A percentile compares a stretch with the other conserved stretches of the same genome.
Evolutionary conservation across 2,329 filamentous ascomycete genomes (phyloP).

Genomic region (Stemphylium vesicarium): DNA sequence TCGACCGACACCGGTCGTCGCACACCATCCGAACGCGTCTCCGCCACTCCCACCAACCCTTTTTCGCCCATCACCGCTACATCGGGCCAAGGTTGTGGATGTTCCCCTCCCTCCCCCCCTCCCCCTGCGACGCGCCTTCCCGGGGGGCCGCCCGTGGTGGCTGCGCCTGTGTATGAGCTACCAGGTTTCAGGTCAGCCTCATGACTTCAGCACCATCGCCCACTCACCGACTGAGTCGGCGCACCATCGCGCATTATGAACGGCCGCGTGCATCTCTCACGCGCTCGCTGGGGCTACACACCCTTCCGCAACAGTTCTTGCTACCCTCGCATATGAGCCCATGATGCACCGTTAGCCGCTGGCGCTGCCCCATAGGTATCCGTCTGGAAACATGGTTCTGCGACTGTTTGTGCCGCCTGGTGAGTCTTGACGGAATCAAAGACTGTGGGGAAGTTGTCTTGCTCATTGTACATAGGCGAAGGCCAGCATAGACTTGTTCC

Average conservation of each 20-base stretch:
- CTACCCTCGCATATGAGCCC: conserved; percentile 11
- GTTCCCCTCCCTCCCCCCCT: background rate
- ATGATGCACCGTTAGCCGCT: conserved; percentile 2
- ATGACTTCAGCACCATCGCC: conserved; percentile 13
- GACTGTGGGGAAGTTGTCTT: background rate
- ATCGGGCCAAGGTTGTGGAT: no score
- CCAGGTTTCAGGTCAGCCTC: conserved; percentile 19
- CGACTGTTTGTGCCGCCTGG: conserved; percentile 38
- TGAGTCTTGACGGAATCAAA: conserved; percentile 10
- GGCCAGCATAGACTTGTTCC: conserved; percentile 35
- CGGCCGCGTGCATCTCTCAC: conserved; percentile 16
- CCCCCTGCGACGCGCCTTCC: conserved; percentile 13
- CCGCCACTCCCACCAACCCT: background rate
- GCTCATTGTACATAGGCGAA: conserved; percentile 24
- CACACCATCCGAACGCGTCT: conserved; percentile 3
- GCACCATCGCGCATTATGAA: conserved; percentile 13
- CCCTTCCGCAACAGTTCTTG: background rate
- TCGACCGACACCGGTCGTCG: background rate
- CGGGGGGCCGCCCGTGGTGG: conserved; percentile 9
- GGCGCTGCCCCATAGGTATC: background rate
- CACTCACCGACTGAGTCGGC: conserved; percentile 13
- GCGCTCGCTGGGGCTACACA: conserved; percentile 11
- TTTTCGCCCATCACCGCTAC: background rate
- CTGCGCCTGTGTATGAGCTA: conserved; percentile 1
- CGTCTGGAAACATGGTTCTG: conserved; percentile 28